Evolutionary conservation across 1,284 basidiomycete species (phyloP), one percentile per base, ranked within the genome.

Genomic region (Puccinia brachypodii): DNA sequence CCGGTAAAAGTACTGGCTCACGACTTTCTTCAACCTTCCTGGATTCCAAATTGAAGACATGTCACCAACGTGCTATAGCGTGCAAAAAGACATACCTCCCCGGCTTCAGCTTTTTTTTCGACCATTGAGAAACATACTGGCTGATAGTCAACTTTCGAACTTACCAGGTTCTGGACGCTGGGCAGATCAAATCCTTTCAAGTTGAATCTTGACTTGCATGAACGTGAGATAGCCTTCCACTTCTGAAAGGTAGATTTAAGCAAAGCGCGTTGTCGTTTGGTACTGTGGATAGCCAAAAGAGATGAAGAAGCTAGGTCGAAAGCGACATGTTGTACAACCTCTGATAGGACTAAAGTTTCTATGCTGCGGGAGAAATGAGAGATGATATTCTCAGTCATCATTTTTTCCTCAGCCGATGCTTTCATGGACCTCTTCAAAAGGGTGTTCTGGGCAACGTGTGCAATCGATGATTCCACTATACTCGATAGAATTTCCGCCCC

Each of bases 11-110:
- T 72, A 80, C 14, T 69, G 36, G 25, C 19, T 62, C 14, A 80
- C 78, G 8, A 36, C 68, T 42, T 80, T 60, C 33, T 66, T 72
- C 42, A 80, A 40, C 36, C 56, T 60, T 62, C 78, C 78, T 40
- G 69, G 56, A 36, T 25, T 69, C 78, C 78, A 80, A 22, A 80
- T 62, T 19, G 78, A 72, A 47, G 78, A 60, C 38, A 64, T 38
- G 47, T 60, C 74, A 40, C 38, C 36, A 33, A 76, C 60, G 16
- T 42, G 16, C 72, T 74, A 38, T 4, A 58, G 50, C 14, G 33
- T n/a, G 50, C 25, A 74, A n/a, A 33, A 56, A n/a, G 14, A 19
- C 28, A 74, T 6, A 40, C 16, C 60, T n/a, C n/a, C n/a, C n/a
- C n/a, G n/a, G n/a, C n/a, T n/a, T n/a, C 38, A 40, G 38, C 42